Evolutionary conservation across 208 protist species (phyloP).

Genomic region (Trypanosomatidae sp.): DNA sequence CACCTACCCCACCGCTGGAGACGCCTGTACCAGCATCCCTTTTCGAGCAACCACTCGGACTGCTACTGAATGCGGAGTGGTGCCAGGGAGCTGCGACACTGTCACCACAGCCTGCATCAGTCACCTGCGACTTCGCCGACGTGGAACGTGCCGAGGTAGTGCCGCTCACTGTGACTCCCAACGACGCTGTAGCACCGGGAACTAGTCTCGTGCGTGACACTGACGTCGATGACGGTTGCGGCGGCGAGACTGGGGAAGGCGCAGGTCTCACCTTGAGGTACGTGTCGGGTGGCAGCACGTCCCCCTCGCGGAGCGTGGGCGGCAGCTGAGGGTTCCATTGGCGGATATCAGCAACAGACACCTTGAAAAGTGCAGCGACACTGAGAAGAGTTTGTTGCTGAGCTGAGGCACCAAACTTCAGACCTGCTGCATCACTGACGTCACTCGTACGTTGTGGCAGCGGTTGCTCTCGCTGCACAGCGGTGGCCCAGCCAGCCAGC

Average conservation of each 20-base stretch:
- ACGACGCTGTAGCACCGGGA: not conserved
- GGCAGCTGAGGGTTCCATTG: constrained; percentile 55
- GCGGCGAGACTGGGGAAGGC: constrained; percentile 6
- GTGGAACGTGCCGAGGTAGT: not conserved
- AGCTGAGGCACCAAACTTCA: not conserved
- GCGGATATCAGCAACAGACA: constrained; percentile 38
- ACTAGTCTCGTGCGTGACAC: not conserved
- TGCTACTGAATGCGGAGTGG: not conserved
- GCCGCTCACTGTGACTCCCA: not conserved
- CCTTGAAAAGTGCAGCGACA: constrained; percentile 23
- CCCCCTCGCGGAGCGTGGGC: constrained; percentile 13
- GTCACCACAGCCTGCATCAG: not conserved
- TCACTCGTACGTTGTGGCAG: not conserved
- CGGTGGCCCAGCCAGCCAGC: constrained; percentile 30
- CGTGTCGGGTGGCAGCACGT: constrained; percentile 45
- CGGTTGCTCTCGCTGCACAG: constrained; percentile 15
- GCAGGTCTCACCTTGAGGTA: constrained; percentile 37
- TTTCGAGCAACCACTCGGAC: not conserved
- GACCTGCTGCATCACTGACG: not conserved
- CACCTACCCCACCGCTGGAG: not conserved
- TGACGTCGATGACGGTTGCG: not conserved
- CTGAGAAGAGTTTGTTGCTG: constrained; percentile 2
- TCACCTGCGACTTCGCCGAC: not conserved
- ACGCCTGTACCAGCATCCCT: not conserved
- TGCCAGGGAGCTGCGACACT: not conserved